Percentiles rank a stretch among this genome's conserved stretches.
These are phyloP conservation scores for Luffa aegyptiaca DNA, from an alignment of 306 rosid genomes.

Conservation along the genomic window DNA sequence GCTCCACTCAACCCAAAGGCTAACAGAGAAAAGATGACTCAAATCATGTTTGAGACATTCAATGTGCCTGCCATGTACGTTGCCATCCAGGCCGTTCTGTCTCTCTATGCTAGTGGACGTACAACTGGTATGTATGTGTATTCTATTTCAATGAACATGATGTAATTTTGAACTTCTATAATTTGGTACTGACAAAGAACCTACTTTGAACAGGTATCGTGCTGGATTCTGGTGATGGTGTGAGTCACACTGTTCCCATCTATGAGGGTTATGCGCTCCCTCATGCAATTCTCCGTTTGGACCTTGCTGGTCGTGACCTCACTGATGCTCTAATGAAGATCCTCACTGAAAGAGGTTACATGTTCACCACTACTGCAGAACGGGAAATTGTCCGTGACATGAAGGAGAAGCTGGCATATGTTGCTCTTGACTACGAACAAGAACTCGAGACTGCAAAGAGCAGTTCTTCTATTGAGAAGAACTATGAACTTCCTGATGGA, in stretches of 20 bases:
- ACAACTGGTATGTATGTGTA: conserved; percentile 21
- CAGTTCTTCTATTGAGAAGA: conserved; percentile 33
- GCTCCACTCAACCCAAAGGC: conserved; percentile 36
- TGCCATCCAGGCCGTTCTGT: conserved; percentile 36
- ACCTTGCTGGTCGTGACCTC: conserved; percentile 35
- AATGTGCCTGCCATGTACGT: conserved; percentile 38
- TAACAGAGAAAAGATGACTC: conserved; percentile 35
- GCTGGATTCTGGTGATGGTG: conserved; percentile 39
- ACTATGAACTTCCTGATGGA: conserved; percentile 30
- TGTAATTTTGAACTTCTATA: neutral
- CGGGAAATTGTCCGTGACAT: conserved; percentile 40
- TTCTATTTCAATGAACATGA: neutral
- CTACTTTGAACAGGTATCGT: conserved; percentile 22
- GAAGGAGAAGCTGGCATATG: conserved; percentile 36
- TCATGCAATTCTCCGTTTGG: conserved; percentile 34
- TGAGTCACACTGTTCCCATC: conserved; percentile 34
- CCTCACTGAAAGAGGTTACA: conserved; percentile 34
- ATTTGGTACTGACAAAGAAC: neutral
- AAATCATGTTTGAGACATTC: conserved; percentile 37
- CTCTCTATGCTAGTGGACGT: conserved; percentile 37
- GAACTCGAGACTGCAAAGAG: conserved; percentile 29
- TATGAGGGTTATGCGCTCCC: conserved; percentile 29
- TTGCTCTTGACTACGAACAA: conserved; percentile 34
- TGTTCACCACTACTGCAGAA: conserved; percentile 34
- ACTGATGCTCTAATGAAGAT: conserved; percentile 34